Percentiles rank a stretch among this genome's conserved stretches.
Conservation (phyloP, 2,329 filamentous ascomycete genomes). For the Orbilia quercus region DNA sequence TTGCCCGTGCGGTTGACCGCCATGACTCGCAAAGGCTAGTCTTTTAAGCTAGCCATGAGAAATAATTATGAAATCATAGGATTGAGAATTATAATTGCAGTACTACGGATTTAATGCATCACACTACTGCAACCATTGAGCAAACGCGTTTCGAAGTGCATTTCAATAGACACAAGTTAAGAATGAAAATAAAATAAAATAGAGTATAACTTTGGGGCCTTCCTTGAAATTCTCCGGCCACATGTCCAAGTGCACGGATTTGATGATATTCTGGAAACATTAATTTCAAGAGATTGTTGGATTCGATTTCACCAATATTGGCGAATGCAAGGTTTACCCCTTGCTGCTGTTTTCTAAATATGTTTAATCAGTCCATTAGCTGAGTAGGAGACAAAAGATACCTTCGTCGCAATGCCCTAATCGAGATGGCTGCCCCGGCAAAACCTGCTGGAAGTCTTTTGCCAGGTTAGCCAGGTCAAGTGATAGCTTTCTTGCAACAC, state of each 20-base stretch:
- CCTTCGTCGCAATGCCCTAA: slow-evolving; percentile 37
- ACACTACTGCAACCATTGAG: slow-evolving; percentile 21
- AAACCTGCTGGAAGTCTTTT: slow-evolving; percentile 43
- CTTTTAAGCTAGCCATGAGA: too few relatives aligned
- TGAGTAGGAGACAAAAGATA: not conserved
- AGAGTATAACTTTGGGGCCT: slow-evolving; percentile 24
- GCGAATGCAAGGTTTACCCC: slow-evolving; percentile 45
- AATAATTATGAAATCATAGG: slow-evolving; percentile 31
- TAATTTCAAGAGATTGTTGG: slow-evolving; percentile 32
- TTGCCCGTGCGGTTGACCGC: slow-evolving; percentile 48
- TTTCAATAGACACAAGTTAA: too few relatives aligned
- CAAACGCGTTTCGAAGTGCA: slow-evolving; percentile 41
- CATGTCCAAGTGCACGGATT: slow-evolving; percentile 50
- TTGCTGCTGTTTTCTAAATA: slow-evolving; percentile 26
- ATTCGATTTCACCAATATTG: slow-evolving; percentile 21
- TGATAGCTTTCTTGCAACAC: slow-evolving; percentile 47
- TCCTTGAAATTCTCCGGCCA: slow-evolving; percentile 56
- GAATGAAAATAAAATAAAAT: too few relatives aligned
- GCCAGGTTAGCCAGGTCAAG: slow-evolving; percentile 39
- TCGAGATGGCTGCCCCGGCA: slow-evolving; percentile 36
- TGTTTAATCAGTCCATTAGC: slow-evolving; percentile 31
- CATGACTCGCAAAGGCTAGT: slow-evolving; percentile 50
- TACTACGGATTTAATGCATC: slow-evolving; percentile 27
- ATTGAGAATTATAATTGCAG: slow-evolving; percentile 31
- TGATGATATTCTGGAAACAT: slow-evolving; percentile 49